Percentiles rank a stretch among this genome's conserved stretches.
Conservation (phyloP, 257 asterid species). For the Solanum chmielewskii region DNA sequence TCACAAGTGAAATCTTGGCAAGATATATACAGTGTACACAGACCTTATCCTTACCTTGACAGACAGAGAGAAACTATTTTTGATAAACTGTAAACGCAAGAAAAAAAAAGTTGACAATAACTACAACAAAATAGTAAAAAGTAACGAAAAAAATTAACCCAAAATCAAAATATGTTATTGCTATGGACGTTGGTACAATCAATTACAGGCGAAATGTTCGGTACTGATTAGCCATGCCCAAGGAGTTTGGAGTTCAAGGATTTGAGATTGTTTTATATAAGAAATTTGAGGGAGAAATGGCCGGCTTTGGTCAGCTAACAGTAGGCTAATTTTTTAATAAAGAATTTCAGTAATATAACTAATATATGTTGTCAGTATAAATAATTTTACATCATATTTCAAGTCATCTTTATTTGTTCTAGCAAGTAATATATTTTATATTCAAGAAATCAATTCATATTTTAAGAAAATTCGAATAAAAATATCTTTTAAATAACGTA, state of each 20-base stretch:
- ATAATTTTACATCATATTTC: not conserved
- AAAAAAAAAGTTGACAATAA: not conserved
- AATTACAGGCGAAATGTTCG: not conserved
- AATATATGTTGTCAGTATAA: not conserved
- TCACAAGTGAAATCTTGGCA: not conserved
- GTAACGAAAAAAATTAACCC: not conserved
- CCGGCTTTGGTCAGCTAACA: conserved; percentile 7
- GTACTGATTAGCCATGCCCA: not conserved
- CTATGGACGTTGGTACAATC: not conserved
- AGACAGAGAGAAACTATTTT: no score
- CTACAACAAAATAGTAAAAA: not conserved
- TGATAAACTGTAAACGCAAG: not conserved
- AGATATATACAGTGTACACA: rapidly evolving
- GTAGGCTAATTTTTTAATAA: not conserved
- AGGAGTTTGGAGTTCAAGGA: not conserved
- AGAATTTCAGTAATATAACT: not conserved
- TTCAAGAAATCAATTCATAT: rapidly evolving
- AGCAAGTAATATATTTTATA: not conserved
- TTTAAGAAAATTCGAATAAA: not conserved
- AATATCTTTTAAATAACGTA: not conserved
- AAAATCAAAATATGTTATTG: not conserved
- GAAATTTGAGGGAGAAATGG: not conserved
- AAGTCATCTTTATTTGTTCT: not conserved
- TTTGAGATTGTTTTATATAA: not conserved
- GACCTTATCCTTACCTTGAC: no score